Evolutionary conservation across 116 monocot genomes (phyloP).

Genomic region (Cymodocea nodosa): DNA sequence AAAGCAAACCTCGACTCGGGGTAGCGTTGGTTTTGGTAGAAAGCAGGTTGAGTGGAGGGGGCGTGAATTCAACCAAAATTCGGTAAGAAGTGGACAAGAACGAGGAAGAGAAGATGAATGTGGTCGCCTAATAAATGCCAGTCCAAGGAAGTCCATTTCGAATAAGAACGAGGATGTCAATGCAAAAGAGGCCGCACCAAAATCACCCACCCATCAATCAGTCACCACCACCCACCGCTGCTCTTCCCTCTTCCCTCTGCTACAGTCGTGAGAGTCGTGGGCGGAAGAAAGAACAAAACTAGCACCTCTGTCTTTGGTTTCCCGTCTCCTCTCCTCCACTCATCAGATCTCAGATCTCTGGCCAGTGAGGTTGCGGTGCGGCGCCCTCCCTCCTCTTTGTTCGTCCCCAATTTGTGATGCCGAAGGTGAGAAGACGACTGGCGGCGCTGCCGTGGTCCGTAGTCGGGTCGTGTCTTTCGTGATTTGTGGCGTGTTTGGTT

Average conservation of each 20-base stretch:
- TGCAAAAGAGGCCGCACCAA: no score
- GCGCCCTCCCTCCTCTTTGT: not conserved
- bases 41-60: no score
- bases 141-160: no score
- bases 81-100: no score
- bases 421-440: no score
- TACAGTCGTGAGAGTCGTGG: slow-evolving; percentile 4
- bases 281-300: not conserved
- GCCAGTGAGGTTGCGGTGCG: not conserved
- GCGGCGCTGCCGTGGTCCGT: not conserved
- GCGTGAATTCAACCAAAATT: no score
- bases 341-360: slow-evolving; percentile 6
- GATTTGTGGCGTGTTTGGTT: not conserved
- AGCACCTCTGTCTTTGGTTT: not conserved
- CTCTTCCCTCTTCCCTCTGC: not conserved
- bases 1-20: no score
- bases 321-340: not conserved
- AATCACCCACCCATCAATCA: no score
- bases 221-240: not conserved
- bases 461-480: not conserved
- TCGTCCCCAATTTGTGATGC: not conserved
- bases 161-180: no score
- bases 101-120: no score
- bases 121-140: no score
- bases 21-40: no score